These are phyloP conservation scores for Mucor sp. DNA, from an alignment of 371 early-diverging fungal genomes.

Conservation along the genomic window DNA sequence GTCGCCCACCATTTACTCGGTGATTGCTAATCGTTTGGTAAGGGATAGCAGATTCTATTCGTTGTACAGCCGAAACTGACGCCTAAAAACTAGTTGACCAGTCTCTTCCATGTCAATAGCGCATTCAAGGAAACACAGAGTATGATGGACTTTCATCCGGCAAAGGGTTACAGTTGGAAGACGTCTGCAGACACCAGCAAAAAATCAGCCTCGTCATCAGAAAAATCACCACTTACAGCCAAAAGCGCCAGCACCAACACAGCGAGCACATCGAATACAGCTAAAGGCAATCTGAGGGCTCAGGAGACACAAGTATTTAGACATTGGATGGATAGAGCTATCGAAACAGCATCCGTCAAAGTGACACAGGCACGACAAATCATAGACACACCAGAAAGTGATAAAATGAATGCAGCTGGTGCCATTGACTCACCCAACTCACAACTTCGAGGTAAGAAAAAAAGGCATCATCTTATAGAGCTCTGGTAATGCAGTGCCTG, in stretches of 20 bases:
- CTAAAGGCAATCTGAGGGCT: slow-evolving; percentile 32
- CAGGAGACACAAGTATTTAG: slow-evolving; percentile 49
- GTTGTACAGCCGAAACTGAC: not conserved
- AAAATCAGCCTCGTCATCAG: not conserved
- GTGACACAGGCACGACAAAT: slow-evolving; percentile 34
- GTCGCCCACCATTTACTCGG: slow-evolving; percentile 82
- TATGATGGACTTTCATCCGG: slow-evolving; percentile 73
- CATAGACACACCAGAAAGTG: slow-evolving; percentile 13
- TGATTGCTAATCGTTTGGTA: slow-evolving; percentile 85
- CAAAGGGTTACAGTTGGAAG: slow-evolving; percentile 80
- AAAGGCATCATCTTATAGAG: not conserved
- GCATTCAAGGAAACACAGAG: slow-evolving; percentile 70
- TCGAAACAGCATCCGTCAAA: slow-evolving; percentile 41
- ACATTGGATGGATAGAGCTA: slow-evolving; percentile 49
- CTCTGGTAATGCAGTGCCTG: not conserved
- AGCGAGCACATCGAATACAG: not conserved
- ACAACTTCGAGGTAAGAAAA: slow-evolving; percentile 24
- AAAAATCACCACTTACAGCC: not conserved
- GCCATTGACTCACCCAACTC: not conserved
- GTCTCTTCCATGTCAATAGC: slow-evolving; percentile 67
- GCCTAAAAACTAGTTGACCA: slow-evolving; percentile 54
- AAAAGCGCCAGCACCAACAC: not conserved
- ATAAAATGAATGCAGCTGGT: not conserved
- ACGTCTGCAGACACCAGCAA: slow-evolving; percentile 3
- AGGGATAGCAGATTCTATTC: not conserved